Percentiles rank a stretch among this genome's conserved stretches.
phyloP scores from a whole-genome alignment of 2,329 filamentous ascomycete species.

The Botrytis cinerea region DNA sequence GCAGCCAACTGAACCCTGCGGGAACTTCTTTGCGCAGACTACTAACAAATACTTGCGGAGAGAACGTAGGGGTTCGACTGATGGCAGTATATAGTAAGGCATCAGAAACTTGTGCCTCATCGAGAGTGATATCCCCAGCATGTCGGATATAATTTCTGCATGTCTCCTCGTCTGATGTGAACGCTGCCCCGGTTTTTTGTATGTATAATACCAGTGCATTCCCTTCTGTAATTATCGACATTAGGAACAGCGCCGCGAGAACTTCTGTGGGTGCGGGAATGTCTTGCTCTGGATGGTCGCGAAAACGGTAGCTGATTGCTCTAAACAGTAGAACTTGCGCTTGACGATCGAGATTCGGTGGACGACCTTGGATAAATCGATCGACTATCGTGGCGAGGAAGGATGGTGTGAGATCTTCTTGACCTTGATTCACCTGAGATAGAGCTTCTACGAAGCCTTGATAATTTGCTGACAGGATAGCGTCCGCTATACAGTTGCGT shows the following conservation, averaged over 20 bases:
- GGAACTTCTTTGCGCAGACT: slow-evolving; percentile 63
- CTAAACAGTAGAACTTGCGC: slow-evolving; percentile 68
- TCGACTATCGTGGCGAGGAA: slow-evolving; percentile 82
- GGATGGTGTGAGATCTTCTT: slow-evolving; percentile 65
- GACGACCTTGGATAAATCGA: slow-evolving; percentile 82
- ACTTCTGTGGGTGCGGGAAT: slow-evolving; percentile 69
- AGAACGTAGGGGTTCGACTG: slow-evolving; percentile 56
- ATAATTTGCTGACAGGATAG: slow-evolving; percentile 82
- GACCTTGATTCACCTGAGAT: slow-evolving; percentile 62
- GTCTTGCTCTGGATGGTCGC: slow-evolving; percentile 54
- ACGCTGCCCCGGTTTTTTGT: slow-evolving; percentile 71
- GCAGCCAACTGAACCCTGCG: slow-evolving; percentile 66
- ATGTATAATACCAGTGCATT: slow-evolving; percentile 66
- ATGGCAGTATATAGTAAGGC: slow-evolving; percentile 70
- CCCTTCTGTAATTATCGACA: slow-evolving; percentile 62
- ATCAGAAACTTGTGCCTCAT: slow-evolving; percentile 78
- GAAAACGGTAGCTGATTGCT: slow-evolving; percentile 62
- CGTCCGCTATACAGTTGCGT: slow-evolving; percentile 64
- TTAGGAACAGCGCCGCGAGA: slow-evolving; percentile 68
- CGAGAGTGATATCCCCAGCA: slow-evolving; percentile 61
- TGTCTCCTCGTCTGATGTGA: slow-evolving; percentile 74
- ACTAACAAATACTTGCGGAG: slow-evolving; percentile 59
- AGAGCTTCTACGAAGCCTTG: slow-evolving; percentile 76
- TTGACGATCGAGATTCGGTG: slow-evolving; percentile 78
- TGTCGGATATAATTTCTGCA: slow-evolving; percentile 57